Base-by-base conservation (phyloP, 1,284 basidiomycete genomes). In the Sutorius eximius region DNA sequence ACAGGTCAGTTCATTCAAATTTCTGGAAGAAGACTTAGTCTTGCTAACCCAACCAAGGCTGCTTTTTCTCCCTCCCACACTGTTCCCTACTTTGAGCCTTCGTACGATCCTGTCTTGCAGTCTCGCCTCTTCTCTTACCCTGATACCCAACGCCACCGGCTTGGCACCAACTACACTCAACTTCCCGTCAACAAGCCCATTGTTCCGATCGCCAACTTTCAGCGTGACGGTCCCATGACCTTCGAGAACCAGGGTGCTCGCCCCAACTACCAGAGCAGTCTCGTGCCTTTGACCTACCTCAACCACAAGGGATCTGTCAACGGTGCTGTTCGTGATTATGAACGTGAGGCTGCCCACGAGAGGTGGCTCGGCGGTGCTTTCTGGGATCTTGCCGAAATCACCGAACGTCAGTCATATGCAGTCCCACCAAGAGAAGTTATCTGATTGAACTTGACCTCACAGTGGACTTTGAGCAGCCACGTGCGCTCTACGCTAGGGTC, bases 41-140 rank as follows among this genome's bases (percentile, higher is more conserved):
- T 72, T 52, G 71, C 64, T 29, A 43, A 45, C 18, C n/a, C 30
- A 12, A 52, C 64, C 58, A 67, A 90, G 81, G 77, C 75, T 56
- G 93, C 93, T 1, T 95, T 93, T 78, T 82, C 90, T 33, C 95
- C 95, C 0, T 89, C 90, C 1, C 93, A 97, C 72, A 73, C 87
- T 48, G 76, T 96, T 4, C 90, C 90, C 2, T 95, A 94, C 70
- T 83, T 95, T 64, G 95, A 96, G 77, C 82, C 93, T 34, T 87
- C 89, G 16, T 83, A 86, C 36, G 95, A 97, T 74, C 95, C 95
- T 16, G 90, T 97, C 58, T 80, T 97, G 59, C 95, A 97, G 73
- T 89, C 89, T 29, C 91, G 95, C 59, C 82, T 97, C 40, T 97
- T 96, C 85, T 93, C 92, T 11, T 98, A 98, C 80, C 91, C 93